A percentile compares a stretch with the other conserved stretches of the same genome.
Evolutionary conservation across 352 stramenopile species (phyloP).

Genomic region (Phytophthora constricta): DNA sequence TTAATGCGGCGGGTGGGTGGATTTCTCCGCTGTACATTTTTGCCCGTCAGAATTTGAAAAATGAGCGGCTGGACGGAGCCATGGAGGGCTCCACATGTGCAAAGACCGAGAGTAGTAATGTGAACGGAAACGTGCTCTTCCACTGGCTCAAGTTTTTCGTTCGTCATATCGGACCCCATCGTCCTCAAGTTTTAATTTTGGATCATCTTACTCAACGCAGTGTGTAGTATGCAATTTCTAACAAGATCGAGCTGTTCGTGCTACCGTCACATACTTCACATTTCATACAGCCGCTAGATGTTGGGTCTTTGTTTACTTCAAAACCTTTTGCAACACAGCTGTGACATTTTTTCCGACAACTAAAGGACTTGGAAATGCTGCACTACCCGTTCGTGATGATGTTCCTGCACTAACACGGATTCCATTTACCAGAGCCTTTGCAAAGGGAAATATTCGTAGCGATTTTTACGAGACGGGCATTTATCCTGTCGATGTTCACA

Average conservation of each 20-base stretch:
- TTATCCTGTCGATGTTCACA: too few relatives aligned
- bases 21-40: not conserved
- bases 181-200: not conserved
- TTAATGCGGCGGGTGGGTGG: not conserved
- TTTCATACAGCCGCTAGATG: not conserved
- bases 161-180: too few relatives aligned
- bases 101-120: not conserved
- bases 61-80: not conserved
- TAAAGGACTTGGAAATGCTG: too few relatives aligned
- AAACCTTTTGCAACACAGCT: not conserved
- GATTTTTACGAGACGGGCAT: too few relatives aligned
- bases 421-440: too few relatives aligned
- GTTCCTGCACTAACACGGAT: not conserved
- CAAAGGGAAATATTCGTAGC: too few relatives aligned
- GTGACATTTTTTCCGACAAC: too few relatives aligned
- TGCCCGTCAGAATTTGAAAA: not conserved
- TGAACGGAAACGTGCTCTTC: not conserved
- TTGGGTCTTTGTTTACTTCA: not conserved
- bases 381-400: too few relatives aligned
- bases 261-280: not conserved
- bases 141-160: not conserved
- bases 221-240: not conserved
- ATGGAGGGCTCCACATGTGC: not conserved
- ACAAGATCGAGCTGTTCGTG: not conserved
- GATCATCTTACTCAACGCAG: not conserved